Evolutionary conservation across 2,329 filamentous ascomycete genomes (phyloP).

Genomic region (Neofusicoccum parvum): DNA sequence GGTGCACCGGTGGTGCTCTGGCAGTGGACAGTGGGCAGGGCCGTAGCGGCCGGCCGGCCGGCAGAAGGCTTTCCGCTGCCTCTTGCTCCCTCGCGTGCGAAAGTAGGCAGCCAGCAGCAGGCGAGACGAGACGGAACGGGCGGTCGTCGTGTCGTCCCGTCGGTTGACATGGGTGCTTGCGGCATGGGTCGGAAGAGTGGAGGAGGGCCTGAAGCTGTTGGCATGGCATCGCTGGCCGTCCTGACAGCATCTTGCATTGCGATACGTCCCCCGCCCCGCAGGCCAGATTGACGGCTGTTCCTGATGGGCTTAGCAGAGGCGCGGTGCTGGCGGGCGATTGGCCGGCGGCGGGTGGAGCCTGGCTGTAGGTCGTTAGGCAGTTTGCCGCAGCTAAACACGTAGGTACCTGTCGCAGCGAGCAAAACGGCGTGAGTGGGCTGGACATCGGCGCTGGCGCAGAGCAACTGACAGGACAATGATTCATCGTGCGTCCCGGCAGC

Average conservation of each 20-base stretch:
- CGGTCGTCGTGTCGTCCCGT: conserved; percentile 4
- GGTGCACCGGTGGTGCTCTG: conserved; percentile 10
- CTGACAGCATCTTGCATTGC: not conserved
- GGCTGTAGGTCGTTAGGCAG: not conserved
- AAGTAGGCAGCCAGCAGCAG: not conserved
- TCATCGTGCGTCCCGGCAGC: conserved; percentile 7
- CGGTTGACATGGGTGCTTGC: not conserved
- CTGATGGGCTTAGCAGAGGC: conserved; percentile 9
- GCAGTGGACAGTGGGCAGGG: not conserved
- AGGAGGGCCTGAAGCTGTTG: conserved; percentile 2
- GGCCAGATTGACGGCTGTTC: conserved; percentile 6
- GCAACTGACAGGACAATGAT: not conserved
- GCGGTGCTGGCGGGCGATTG: not conserved
- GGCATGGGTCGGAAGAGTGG: not conserved
- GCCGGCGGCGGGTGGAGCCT: not conserved
- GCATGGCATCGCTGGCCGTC: not conserved
- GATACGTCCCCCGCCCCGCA: conserved; percentile 11
- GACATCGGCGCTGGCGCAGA: not conserved
- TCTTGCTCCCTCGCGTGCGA: not conserved
- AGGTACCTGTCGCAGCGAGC: not conserved
- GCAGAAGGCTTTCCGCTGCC: not conserved
- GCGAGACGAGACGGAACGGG: not conserved
- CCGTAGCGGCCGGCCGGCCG: conserved; percentile 5
- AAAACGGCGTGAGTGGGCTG: not conserved
- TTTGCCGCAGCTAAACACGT: conserved; percentile 11